These are phyloP conservation scores for Yamadazyma scolyti DNA, from an alignment of 805 yeast genomes.

Conservation along the genomic window DNA sequence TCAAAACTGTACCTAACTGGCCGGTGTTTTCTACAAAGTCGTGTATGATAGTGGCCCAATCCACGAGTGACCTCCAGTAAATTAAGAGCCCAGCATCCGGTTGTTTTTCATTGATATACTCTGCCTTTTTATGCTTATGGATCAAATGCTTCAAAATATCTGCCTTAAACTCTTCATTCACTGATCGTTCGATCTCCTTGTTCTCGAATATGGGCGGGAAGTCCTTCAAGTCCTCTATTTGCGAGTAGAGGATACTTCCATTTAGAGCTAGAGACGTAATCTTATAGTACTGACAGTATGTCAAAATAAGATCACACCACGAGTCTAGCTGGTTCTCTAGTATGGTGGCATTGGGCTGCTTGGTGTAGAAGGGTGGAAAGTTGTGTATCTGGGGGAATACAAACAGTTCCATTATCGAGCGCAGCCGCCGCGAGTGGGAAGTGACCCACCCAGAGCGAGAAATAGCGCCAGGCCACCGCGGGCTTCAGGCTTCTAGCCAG, in stretches of 20 bases:
- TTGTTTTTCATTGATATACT: slow-evolving; percentile 45
- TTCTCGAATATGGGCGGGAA: slow-evolving; percentile 49
- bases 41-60: slow-evolving; percentile 35
- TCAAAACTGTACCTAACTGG: slow-evolving; percentile 70
- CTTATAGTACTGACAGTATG: slow-evolving; percentile 53
- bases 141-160: slow-evolving; percentile 60
- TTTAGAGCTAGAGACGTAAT: slow-evolving; percentile 28
- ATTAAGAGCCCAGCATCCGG: slow-evolving; percentile 64
- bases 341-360: slow-evolving; percentile 80
- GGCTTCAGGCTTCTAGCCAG: too few species aligned
- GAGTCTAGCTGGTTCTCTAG: slow-evolving; percentile 72
- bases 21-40: slow-evolving; percentile 62
- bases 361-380: slow-evolving; percentile 90
- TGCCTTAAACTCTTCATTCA: slow-evolving; percentile 51
- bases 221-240: slow-evolving; percentile 15
- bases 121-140: slow-evolving; percentile 48
- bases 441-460: too few species aligned
- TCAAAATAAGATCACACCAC: slow-evolving; percentile 67
- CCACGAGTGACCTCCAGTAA: slow-evolving; percentile 57
- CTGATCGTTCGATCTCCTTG: slow-evolving; percentile 45
- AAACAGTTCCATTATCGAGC: slow-evolving; percentile 17
- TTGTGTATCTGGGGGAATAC: slow-evolving; percentile 41
- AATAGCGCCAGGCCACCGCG: too few species aligned
- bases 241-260: slow-evolving; percentile 28
- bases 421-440: background rate